These are phyloP conservation scores for Phylloporus sp. DNA, from an alignment of 1,284 basidiomycete species.

Conservation along the genomic window DNA sequence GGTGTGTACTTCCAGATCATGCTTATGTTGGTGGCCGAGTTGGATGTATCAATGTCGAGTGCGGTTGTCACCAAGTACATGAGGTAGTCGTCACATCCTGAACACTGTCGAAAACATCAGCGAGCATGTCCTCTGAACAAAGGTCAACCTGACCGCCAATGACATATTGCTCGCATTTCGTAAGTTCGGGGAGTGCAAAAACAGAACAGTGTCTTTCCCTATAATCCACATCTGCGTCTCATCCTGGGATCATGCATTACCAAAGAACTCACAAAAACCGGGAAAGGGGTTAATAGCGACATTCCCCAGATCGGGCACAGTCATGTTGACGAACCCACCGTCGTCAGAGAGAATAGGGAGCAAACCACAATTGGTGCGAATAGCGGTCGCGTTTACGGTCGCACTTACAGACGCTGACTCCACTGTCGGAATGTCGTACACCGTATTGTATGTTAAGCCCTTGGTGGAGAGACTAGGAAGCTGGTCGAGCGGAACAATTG, in stretches of 20 bases:
- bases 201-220: not conserved
- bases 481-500: not conserved
- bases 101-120: not conserved
- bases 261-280: not conserved
- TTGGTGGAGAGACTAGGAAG: not conserved
- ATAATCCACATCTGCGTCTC: not conserved
- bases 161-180: not conserved
- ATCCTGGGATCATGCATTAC: not conserved
- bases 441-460: not conserved
- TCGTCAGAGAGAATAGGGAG: not conserved
- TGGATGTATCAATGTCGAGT: not conserved
- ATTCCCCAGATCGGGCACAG: not conserved
- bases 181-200: not conserved
- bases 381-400: not conserved
- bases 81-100: not conserved
- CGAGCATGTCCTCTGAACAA: not conserved
- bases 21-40: not conserved
- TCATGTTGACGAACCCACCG: not conserved
- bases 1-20: not conserved
- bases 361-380: not conserved
- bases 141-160: not conserved
- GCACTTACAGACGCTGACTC: not conserved
- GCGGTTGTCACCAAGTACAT: not conserved
- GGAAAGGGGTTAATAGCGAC: not conserved
- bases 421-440: not conserved